Base-by-base conservation (phyloP, 768 basidiomycete species). In the Leucocoprinus leucothites region DNA sequence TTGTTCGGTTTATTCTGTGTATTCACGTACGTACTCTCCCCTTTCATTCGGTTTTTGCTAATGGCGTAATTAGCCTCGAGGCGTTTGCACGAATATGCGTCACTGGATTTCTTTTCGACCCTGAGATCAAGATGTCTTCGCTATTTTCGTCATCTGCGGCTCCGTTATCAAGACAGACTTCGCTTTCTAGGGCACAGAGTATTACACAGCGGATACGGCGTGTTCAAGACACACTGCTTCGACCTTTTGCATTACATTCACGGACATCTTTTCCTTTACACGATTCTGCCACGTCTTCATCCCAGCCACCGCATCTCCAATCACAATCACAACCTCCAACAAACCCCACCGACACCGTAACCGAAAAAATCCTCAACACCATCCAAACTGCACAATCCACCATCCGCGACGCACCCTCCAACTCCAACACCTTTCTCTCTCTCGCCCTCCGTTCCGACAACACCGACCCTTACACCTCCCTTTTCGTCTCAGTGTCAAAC, bases 61-160 rank as follows among this genome's bases (percentile, higher is more conserved):
- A 60, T 66, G 19, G 26, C 22, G n/a, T 35, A 21, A n/a, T 7
- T 59, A 93, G 91, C 4, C 58, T 95, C 48, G 96, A 98, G 74
- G 85, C 87, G 43, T 76, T 89, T 60, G 91, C 91, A 41, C 87
- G 95, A 22, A 94, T 95, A 65, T 83, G 91, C 63, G 88, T 94
- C 26, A 91, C 89, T 22, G 96, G 96, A 21, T 81, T 98, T 58
- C 66, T 98, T 16, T 78, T 97, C 46, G 94, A 95, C 67, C 92
- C 91, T 13, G 87, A 91, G 58, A 70, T 88, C 5, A 77, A 80
- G 40, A 69, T 81, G 51, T 77, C 77, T 48, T 63, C 78, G 26
- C 62, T 82, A 4, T 82, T 84, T 62, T 68, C 73, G 34, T 67
- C 75, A 38, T 35, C 18, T 2, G 66, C 71, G 8, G 67, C 74